Base-by-base conservation (phyloP, 1,284 basidiomycete genomes). In the Phylloboletellus chloephorus region DNA sequence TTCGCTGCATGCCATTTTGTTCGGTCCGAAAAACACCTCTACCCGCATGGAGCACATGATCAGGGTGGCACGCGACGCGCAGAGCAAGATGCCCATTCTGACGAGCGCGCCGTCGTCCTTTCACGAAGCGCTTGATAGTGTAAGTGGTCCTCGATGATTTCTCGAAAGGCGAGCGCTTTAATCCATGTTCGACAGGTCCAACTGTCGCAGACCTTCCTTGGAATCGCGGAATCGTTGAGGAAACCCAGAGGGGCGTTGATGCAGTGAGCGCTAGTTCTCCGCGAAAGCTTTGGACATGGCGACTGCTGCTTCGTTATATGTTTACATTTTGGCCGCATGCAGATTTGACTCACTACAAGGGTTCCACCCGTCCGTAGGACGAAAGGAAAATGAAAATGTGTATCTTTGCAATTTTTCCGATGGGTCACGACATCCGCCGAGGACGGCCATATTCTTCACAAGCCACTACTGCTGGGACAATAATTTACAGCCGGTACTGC, bases 1-100 rank as follows among this genome's bases (percentile, higher is more conserved):
- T 0, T 78, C 77, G 0, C 72, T 81, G 49, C 76, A 81, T 34
- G 55, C 74, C 0, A 74, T 81, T 5, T 67, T 74, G 0, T 81
- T 81, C 39, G 78, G 78, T 3, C 60, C 67, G 1, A 54, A 56
- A 13, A 54, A 42, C n/a, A 41, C 40, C 0, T 51, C 58, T n/a
- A 37, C 35, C 1, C 56, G 58, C 11, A 61, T 79, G 41, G 58
- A 66, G 10, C 55, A 64, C 7, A 81, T 80, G 77, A 56, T 71
- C 2, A 52, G 67, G 2, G 64, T 78, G 11, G 78, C 78, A 1
- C 53, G 55, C n/a, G 70, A 76, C 31, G 66, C 69, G 0, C 72
- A 78, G 51, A 65, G 49, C 25, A 57, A 50, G 22, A 49, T 60
- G 2, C 67, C 64, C 0, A 51, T 56, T 2, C 46, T 62, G 9